Base-by-base conservation (phyloP, 2,329 filamentous ascomycete genomes). In the Arthrobotrys iridis region DNA sequence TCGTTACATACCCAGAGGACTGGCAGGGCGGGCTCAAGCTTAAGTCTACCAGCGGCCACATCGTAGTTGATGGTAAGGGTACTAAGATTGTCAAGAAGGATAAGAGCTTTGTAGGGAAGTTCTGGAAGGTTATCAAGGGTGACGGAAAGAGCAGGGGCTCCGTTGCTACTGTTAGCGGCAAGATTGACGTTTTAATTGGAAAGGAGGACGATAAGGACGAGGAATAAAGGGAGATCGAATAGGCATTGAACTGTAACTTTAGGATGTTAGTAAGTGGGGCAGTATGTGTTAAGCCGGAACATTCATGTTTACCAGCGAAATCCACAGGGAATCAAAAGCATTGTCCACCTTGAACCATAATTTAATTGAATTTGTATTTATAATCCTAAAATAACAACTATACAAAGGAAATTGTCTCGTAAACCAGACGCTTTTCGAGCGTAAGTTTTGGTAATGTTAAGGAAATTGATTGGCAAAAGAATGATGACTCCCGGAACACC, bases 61-160 rank as follows among this genome's bases (percentile, higher is more conserved):
- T 76, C 13, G 30, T 50, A 13, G 59, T 76, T 18, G 41, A 45
- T 4, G 72, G 72, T 2, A 70, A 62, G 40, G 65, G 65, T 2
- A 68, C 65, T 3, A 64, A 64, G 18, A 46, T 76, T 41, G 59
- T 70, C 1, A 70, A 60, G 58, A 70, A 70, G 40, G 52, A 74
- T 15, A 64, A 50, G 22, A 41, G 58, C 13, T 30, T 33, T 20
- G 58, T 52, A 15, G 72, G 64, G 4, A 58, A 33, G 24, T 76
- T 68, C 64, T 76, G 72, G 72, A 64, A 70, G 48, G 64, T 76
- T 52, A 50, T 70, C 28, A 76, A 76, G 48, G 72, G 72, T 10
- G 58, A 41, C 18, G 72, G 72, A 0, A 60, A 64, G 46, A 76
- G 72, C 35, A 64, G 33, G 30, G 72, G 64, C 0, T 58, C 37